Conservation (phyloP, 2,329 filamentous ascomycete genomes). For the Cryphonectria nitschkei region DNA sequence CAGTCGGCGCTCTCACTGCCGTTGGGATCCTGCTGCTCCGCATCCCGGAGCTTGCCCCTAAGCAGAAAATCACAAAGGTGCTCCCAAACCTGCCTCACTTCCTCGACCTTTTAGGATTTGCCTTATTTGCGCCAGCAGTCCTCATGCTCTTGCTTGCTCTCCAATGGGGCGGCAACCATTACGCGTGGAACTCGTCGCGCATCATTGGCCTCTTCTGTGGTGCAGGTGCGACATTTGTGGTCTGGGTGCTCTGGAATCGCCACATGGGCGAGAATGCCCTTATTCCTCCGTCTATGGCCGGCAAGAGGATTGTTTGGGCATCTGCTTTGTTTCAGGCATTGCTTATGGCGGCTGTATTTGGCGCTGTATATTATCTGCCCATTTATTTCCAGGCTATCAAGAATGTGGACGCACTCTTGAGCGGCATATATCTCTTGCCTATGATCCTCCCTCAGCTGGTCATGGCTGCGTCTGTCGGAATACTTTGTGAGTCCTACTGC, state of each 20-base stretch:
- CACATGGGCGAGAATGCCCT: constrained; percentile 35
- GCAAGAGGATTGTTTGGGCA: constrained; percentile 27
- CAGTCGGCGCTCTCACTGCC: constrained; percentile 44
- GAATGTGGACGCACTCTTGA: constrained; percentile 35
- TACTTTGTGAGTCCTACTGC: too few species aligned
- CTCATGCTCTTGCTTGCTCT: constrained; percentile 50
- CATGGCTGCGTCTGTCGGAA: not conserved
- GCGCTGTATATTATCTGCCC: constrained; percentile 38
- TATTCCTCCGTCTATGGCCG: constrained; percentile 34
- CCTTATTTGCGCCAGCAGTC: constrained; percentile 45
- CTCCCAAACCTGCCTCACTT: not conserved
- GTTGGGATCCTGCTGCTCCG: constrained; percentile 33
- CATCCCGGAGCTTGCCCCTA: constrained; percentile 39
- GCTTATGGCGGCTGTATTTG: constrained; percentile 32
- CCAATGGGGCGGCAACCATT: constrained; percentile 47
- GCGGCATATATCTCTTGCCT: constrained; percentile 41
- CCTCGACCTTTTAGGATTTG: constrained; percentile 49
- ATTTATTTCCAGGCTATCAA: constrained; percentile 45
- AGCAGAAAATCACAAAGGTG: not conserved
- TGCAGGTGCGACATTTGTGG: constrained; percentile 6
- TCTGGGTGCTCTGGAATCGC: constrained; percentile 48
- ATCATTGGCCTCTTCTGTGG: constrained; percentile 47
- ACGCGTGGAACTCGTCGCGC: constrained; percentile 43
- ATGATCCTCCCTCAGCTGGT: constrained; percentile 29
- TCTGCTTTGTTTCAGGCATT: constrained; percentile 31